Evolutionary conservation across 129 eudicot species (phyloP).

Genomic region (Rutidosis leptorrhynchoides): DNA sequence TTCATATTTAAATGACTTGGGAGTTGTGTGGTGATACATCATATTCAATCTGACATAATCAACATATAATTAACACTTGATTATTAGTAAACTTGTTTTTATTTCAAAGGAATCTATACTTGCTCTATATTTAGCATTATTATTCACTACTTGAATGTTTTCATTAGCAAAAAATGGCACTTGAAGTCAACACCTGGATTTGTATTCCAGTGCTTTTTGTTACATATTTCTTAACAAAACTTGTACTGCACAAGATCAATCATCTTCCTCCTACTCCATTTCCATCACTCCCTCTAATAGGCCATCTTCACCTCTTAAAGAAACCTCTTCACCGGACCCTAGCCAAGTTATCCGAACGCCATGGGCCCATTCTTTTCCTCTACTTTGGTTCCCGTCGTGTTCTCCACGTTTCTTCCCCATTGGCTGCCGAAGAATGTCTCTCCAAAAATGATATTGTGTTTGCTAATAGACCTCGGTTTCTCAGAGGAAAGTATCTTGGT

Average conservation of each 20-base stretch:
- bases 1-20: not conserved
- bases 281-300: slow-evolving; percentile 43
- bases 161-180: not conserved
- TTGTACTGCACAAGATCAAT: slow-evolving; percentile 30
- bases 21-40: not conserved
- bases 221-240: slow-evolving; percentile 27
- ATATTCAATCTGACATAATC: not conserved
- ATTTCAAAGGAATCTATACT: not conserved
- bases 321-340: slow-evolving; percentile 39
- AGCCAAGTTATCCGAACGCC: slow-evolving; percentile 21
- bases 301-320: slow-evolving; percentile 57
- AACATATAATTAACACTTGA: not conserved
- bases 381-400: slow-evolving; percentile 37
- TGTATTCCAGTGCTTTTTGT: not conserved
- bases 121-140: not conserved
- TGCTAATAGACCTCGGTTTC: slow-evolving; percentile 47
- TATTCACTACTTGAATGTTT: not conserved
- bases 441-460: slow-evolving; percentile 51
- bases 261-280: slow-evolving; percentile 56
- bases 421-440: slow-evolving; percentile 51
- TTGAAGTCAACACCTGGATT: slow-evolving; percentile 20
- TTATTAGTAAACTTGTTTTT: not conserved
- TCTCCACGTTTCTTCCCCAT: slow-evolving; percentile 45
- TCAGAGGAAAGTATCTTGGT: slow-evolving; percentile 40
- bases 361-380: slow-evolving; percentile 42